Evolutionary conservation across 2,329 filamentous ascomycete genomes (phyloP), one percentile per base, ranked within the genome.

Genomic region (Apiospora hydei): DNA sequence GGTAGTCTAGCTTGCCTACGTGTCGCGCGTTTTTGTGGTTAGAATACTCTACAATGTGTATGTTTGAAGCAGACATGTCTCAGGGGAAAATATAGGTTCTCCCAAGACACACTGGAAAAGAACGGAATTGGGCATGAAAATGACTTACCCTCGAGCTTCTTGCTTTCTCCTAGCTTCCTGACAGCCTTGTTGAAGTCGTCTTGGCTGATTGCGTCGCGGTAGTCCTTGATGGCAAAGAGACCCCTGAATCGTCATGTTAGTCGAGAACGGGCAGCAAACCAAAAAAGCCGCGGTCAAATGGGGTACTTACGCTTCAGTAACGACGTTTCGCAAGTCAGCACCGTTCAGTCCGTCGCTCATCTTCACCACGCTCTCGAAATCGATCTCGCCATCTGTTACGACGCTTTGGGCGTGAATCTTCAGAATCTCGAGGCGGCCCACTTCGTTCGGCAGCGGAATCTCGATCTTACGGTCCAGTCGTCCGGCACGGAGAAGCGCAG

Each of bases 141-240:
- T 18, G 11, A 98, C 88, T 87, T 98, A 98, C 84, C 96, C 96
- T 99, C 96, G 78, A 99, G 85, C 86, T 99, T 99, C 94, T 99
- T 99, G 74, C 94, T 89, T 84, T 99, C 96, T 21, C 94, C 95
- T 77, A 99, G 93, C 90, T 99, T 99, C 77, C 96, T 92, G 71
- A 99, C 96, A 4, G 96, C 96, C 86, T 98, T 98, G 88, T 98
- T 99, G 91, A 98, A 98, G 81, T 99, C 96, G 80, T 99, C 96
- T 83, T 99, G 96, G 85, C 94, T 98, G 84, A 99, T 94, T 16
- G 95, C 91, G 79, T 99, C 96, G 74, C 97, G 89, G 83, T 98
- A 98, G 81, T 98, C 96, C 84, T 98, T 98, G 89, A 99, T 99
- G 61, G 96, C 95, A 83, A 98, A 98, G 51, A 99, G 86, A 75